Percentiles rank a stretch among this genome's conserved stretches.
These are phyloP conservation scores for Candida pseudofarinosa DNA, from an alignment of 805 yeast genomes.

Conservation along the genomic window DNA sequence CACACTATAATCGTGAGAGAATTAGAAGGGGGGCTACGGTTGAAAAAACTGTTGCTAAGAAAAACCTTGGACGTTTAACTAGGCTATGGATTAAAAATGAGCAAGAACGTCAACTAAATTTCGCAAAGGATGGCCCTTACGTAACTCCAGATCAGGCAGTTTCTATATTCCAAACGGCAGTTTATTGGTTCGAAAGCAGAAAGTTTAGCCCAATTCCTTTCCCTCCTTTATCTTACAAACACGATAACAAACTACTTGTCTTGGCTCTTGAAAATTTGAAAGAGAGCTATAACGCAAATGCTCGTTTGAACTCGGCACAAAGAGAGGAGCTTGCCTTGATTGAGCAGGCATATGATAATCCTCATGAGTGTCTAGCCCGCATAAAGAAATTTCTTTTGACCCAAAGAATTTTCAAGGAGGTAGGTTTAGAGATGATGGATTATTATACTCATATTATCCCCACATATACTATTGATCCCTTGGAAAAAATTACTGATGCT, in stretches of 20 bases:
- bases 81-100: slow-evolving; percentile 90
- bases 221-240: slow-evolving; percentile 88
- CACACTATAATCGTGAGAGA: slow-evolving; percentile 88
- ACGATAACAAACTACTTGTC: slow-evolving; percentile 85
- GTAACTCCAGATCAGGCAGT: slow-evolving; percentile 87
- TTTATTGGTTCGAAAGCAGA: slow-evolving; percentile 84
- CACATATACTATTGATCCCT: slow-evolving; percentile 81
- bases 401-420: slow-evolving; percentile 90
- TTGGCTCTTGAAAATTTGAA: slow-evolving; percentile 86
- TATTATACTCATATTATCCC: slow-evolving; percentile 81
- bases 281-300: slow-evolving; percentile 63
- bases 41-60: slow-evolving; percentile 90
- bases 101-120: slow-evolving; percentile 79
- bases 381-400: slow-evolving; percentile 79
- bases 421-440: slow-evolving; percentile 85
- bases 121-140: slow-evolving; percentile 83
- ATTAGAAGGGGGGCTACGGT: slow-evolving; percentile 86
- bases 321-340: slow-evolving; percentile 90
- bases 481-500: slow-evolving; percentile 95
- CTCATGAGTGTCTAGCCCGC: slow-evolving; percentile 85
- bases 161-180: slow-evolving; percentile 79
- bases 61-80: slow-evolving; percentile 87
- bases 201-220: slow-evolving; percentile 86
- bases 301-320: slow-evolving; percentile 78
- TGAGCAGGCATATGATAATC: slow-evolving; percentile 95